These are phyloP conservation scores for Vanrija humicola DNA, from an alignment of 1,284 basidiomycete genomes.

Conservation along the genomic window DNA sequence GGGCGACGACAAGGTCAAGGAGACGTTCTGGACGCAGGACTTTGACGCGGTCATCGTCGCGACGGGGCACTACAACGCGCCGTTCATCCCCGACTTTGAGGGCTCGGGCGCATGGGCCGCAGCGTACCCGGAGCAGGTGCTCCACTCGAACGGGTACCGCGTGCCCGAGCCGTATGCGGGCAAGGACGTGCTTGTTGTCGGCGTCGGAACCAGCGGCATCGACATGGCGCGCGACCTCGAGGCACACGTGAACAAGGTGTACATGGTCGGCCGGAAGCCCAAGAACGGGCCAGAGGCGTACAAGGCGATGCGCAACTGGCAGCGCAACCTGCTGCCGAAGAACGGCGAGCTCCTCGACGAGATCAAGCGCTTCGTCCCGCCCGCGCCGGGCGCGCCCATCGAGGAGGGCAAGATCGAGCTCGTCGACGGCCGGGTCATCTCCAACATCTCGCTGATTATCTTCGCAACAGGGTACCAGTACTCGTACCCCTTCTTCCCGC, in stretches of 20 bases:
- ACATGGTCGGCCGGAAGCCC: constrained; percentile 41
- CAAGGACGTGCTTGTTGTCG: constrained; percentile 54
- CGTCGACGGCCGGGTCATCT: constrained; percentile 49
- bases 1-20: constrained; percentile 37
- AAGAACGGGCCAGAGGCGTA: constrained; percentile 20
- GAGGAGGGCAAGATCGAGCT: constrained; percentile 47
- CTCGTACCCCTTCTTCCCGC: constrained; percentile 54
- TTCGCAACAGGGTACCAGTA: constrained; percentile 54
- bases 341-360: constrained; percentile 43
- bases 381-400: constrained; percentile 19
- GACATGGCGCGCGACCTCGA: constrained; percentile 50
- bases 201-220: constrained; percentile 52
- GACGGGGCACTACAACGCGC: constrained; percentile 51
- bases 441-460: constrained; percentile 50
- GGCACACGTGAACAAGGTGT: background rate
- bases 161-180: constrained; percentile 48
- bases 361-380: constrained; percentile 42
- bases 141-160: constrained; percentile 54
- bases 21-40: constrained; percentile 42
- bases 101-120: constrained; percentile 49
- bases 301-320: constrained; percentile 37
- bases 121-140: constrained; percentile 45
- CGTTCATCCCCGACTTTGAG: constrained; percentile 45
- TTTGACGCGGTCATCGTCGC: constrained; percentile 55
- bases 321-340: constrained; percentile 29